Evolutionary conservation across 345 rosid genomes (phyloP), one percentile per base, ranked within the genome.

Genomic region (Dipteronia dyeriana): DNA sequence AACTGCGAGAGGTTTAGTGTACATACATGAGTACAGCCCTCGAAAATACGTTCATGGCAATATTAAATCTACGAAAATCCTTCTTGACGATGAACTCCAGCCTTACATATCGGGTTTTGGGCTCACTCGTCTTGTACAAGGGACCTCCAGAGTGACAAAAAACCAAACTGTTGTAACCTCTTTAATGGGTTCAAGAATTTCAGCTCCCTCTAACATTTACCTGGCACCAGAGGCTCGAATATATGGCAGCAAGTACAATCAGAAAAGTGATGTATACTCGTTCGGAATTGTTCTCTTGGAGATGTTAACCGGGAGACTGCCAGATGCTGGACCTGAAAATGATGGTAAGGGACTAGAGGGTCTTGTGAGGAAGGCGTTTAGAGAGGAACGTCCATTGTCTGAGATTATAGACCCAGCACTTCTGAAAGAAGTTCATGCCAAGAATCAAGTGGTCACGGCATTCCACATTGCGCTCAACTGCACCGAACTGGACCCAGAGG

Each of bases 381-480:
- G 81, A 54, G 95, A 96, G 73, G 90, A 89, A 68, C 84, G 85
- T 12, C 94, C 95, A 10, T 73, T 94, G 79, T 86, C 89, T 0
- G 98, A 92, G 82, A 86, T 96, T 60, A 86, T 96, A 66, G 99
- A 96, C 84, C 85, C 90, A 1, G 84, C 79, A 70, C 85, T 96
- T 26, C 57, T 87, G 57, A 85, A 78, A 14, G 91, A 90, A 83
- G 91, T 90, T 70, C 76, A 86, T 19, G 90, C 87, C 0, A 93
- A 88, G 86, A 92, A 89, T 49, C 97, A 96, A 74, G 92, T 94
- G 2, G 20, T 86, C 41, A 81, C 91, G 6, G 87, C 90, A 11
- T 88, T 96, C 78, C 94, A 96, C 76, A 83, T 94, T 26, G 95
- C 99, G 3, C 88, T 96, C 31, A 96, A 89, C 73, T 96, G 99